Percentiles rank a stretch among this genome's conserved stretches.
Conservation (phyloP, 2,329 filamentous ascomycete genomes). For the Ophiobolus disseminans region DNA sequence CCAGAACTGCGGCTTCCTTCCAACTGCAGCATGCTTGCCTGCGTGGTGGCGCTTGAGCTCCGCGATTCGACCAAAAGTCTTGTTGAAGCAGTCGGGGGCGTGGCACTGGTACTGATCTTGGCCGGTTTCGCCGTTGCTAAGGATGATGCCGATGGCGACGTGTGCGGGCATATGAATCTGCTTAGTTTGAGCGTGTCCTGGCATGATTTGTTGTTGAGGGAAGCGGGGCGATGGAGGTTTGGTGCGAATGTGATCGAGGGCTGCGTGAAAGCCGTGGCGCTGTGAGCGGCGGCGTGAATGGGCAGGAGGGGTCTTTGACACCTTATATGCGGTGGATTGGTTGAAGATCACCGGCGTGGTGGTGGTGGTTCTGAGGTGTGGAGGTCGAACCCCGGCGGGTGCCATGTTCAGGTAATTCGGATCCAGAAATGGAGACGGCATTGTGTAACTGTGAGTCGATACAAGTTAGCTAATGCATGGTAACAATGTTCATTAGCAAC, state of each 20-base stretch:
- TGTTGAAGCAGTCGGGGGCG: background rate
- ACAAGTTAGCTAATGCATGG: too few species aligned
- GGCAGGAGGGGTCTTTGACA: too few species aligned
- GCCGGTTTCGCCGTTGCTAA: background rate
- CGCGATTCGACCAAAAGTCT: slow-evolving; percentile 6
- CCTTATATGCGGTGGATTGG: too few species aligned
- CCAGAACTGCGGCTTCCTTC: slow-evolving; percentile 7
- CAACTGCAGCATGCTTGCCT: background rate
- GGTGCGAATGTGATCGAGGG: background rate
- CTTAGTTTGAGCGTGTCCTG: background rate
- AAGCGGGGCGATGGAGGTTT: background rate
- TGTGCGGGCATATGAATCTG: background rate
- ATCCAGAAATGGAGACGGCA: too few species aligned
- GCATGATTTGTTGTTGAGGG: background rate
- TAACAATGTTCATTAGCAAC: too few species aligned
- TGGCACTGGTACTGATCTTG: slow-evolving; percentile 10
- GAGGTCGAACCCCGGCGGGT: too few species aligned
- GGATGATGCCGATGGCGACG: background rate
- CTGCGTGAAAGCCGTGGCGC: too few species aligned
- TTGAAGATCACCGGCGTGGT: too few species aligned
- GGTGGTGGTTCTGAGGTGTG: too few species aligned
- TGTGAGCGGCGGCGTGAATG: too few species aligned
- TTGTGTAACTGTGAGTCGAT: too few species aligned
- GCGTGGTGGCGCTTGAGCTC: slow-evolving; percentile 12
- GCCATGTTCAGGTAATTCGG: too few species aligned